Conservation (phyloP, 2,329 filamentous ascomycete species). For the Arthrobotrys sphaeroides region DNA sequence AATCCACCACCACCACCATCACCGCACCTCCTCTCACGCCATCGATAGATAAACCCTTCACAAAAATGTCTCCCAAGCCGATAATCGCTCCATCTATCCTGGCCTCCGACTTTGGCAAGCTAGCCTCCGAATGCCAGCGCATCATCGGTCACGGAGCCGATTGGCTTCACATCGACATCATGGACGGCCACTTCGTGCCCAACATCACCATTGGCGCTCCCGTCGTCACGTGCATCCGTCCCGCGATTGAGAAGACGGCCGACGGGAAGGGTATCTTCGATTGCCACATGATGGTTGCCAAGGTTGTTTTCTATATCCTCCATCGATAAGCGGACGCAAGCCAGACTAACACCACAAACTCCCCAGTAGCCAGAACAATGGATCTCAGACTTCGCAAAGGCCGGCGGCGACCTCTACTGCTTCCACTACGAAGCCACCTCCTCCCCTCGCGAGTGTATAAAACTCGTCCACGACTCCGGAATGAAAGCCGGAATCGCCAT, state of each 20-base stretch:
- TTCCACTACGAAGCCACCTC: constrained; percentile 98
- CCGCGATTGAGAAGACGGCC: constrained; percentile 79
- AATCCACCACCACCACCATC: background rate
- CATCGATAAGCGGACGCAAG: too few relatives aligned
- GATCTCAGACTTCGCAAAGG: constrained; percentile 93
- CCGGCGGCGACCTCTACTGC: constrained; percentile 98
- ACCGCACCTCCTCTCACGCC: background rate
- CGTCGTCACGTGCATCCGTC: constrained; percentile 91
- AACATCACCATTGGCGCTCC: constrained; percentile 98
- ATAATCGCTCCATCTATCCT: constrained; percentile 99
- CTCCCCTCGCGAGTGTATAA: constrained; percentile 85
- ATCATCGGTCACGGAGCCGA: constrained; percentile 89
- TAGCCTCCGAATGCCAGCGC: constrained; percentile 84
- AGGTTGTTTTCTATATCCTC: constrained; percentile 34
- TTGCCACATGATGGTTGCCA: constrained; percentile 99
- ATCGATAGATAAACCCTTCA: background rate
- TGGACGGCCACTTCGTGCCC: constrained; percentile 97
- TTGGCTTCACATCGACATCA: constrained; percentile 95
- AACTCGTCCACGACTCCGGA: constrained; percentile 86
- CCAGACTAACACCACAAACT: background rate
- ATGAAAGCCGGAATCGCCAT: constrained; percentile 94
- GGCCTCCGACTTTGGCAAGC: constrained; percentile 90
- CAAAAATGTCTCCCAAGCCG: constrained; percentile 81
- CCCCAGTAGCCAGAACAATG: constrained; percentile 85
- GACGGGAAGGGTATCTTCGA: constrained; percentile 89